Evolutionary conservation across 495 filamentous ascomycete species (phyloP).

Genomic region (Neurospora sp.): DNA sequence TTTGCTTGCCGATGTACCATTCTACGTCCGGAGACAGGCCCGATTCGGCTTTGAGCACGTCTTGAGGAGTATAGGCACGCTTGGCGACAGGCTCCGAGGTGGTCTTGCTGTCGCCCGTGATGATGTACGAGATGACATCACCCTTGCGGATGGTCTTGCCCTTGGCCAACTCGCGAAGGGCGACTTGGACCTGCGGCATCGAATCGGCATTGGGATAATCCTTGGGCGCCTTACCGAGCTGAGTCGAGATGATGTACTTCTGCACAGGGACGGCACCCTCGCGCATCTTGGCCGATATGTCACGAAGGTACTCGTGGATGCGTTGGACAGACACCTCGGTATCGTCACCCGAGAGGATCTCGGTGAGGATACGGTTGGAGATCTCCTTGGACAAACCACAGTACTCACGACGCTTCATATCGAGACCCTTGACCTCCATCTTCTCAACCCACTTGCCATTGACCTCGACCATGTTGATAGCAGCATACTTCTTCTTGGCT

Average conservation of each 20-base stretch:
- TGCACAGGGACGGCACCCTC: neutral
- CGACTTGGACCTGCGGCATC: slow-evolving; percentile 98
- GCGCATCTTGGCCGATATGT: slow-evolving; percentile 74
- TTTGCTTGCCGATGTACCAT: slow-evolving; percentile 96
- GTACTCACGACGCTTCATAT: slow-evolving; percentile 96
- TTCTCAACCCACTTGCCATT: slow-evolving; percentile 88
- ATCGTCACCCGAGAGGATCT: slow-evolving; percentile 89
- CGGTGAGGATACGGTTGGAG: slow-evolving; percentile 71
- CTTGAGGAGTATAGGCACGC: slow-evolving; percentile 76
- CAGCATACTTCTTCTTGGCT: slow-evolving; percentile 99
- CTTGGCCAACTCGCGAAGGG: slow-evolving; percentile 73
- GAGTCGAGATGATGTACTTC: slow-evolving; percentile 67
- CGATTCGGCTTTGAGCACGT: slow-evolving; percentile 67
- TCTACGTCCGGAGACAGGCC: slow-evolving; percentile 78
- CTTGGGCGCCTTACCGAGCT: slow-evolving; percentile 85
- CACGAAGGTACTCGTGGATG: slow-evolving; percentile 84
- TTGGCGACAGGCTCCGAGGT: slow-evolving; percentile 70
- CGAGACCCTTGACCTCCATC: slow-evolving; percentile 94
- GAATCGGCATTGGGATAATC: slow-evolving; percentile 86
- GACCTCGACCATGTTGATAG: slow-evolving; percentile 82
- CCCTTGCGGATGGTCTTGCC: slow-evolving; percentile 83
- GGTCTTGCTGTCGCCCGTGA: slow-evolving; percentile 66
- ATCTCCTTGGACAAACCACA: slow-evolving; percentile 90
- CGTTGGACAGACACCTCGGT: slow-evolving; percentile 78
- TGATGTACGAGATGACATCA: slow-evolving; percentile 92